Evolutionary conservation across 1,284 basidiomycete genomes (phyloP).

Genomic region (Taiwanofungus camphoratus): DNA sequence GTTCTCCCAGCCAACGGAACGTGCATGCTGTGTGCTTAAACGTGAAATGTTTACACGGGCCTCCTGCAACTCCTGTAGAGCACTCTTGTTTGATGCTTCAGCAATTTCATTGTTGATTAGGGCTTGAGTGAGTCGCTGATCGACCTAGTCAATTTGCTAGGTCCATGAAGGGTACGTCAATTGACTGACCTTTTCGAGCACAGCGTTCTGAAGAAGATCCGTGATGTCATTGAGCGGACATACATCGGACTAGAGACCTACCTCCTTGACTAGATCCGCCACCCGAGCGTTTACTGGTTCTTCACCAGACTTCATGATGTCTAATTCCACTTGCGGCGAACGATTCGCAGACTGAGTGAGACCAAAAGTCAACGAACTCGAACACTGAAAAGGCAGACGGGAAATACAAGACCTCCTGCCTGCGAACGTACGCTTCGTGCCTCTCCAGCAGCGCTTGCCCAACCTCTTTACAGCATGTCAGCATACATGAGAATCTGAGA

Average conservation of each 20-base stretch:
- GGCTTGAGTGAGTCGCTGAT: slow-evolving; percentile 73
- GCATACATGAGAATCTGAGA: not conserved
- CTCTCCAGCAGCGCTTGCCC: slow-evolving; percentile 85
- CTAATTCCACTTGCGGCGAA: slow-evolving; percentile 5
- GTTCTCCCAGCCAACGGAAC: slow-evolving; percentile 64
- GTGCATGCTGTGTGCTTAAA: slow-evolving; percentile 62
- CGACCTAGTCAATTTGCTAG: not conserved
- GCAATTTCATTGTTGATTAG: slow-evolving; percentile 79
- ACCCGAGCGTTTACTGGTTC: slow-evolving; percentile 31
- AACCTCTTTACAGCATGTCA: slow-evolving; percentile 54
- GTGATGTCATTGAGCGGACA: not conserved
- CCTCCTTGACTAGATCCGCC: slow-evolving; percentile 31
- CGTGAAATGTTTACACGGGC: slow-evolving; percentile 66
- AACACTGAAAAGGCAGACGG: not conserved
- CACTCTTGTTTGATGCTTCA: slow-evolving; percentile 72
- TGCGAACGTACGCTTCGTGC: slow-evolving; percentile 81
- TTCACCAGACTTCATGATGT: slow-evolving; percentile 7
- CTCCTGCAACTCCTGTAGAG: slow-evolving; percentile 75
- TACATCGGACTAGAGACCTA: slow-evolving; percentile 9
- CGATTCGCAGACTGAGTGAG: slow-evolving; percentile 8
- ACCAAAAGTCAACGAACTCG: slow-evolving; percentile 3
- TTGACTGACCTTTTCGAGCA: slow-evolving; percentile 57
- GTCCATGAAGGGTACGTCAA: slow-evolving; percentile 1
- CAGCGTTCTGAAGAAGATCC: slow-evolving; percentile 50
- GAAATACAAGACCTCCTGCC: slow-evolving; percentile 48